phyloP scores from a whole-genome alignment of 1,284 basidiomycete species.

The Fomes fomentarius region DNA sequence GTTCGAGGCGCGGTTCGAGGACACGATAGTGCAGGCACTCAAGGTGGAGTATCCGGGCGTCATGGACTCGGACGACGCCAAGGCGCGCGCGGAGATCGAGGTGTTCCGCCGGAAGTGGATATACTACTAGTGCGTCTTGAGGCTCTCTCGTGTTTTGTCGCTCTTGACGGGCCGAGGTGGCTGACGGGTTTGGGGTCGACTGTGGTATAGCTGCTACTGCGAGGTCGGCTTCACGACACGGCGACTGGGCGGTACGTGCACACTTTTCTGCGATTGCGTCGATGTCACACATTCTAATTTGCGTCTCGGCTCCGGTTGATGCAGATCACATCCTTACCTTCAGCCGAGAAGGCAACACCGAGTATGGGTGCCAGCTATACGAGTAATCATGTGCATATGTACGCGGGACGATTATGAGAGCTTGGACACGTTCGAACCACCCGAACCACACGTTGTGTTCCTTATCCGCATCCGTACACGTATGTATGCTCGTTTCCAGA shows the following conservation, averaged over 20 bases:
- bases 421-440: no score
- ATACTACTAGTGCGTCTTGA: slow-evolving; percentile 51
- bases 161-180: no score
- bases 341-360: slow-evolving; percentile 57
- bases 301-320: background rate
- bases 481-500: no score
- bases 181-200: background rate
- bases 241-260: slow-evolving; percentile 60
- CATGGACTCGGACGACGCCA: slow-evolving; percentile 41
- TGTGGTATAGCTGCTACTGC: slow-evolving; percentile 66
- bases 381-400: slow-evolving; percentile 12
- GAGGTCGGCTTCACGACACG: slow-evolving; percentile 76
- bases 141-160: no score
- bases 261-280: background rate
- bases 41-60: slow-evolving; percentile 63
- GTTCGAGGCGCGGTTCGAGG: slow-evolving; percentile 69
- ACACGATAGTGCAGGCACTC: slow-evolving; percentile 62
- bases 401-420: no score
- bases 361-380: slow-evolving; percentile 50
- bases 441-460: no score
- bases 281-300: slow-evolving; percentile 3
- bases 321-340: slow-evolving; percentile 67
- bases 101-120: slow-evolving; percentile 83
- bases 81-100: slow-evolving; percentile 62
- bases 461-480: no score